Evolutionary conservation across 352 stramenopile species (phyloP).

Genomic region (Phytophthora pisi): DNA sequence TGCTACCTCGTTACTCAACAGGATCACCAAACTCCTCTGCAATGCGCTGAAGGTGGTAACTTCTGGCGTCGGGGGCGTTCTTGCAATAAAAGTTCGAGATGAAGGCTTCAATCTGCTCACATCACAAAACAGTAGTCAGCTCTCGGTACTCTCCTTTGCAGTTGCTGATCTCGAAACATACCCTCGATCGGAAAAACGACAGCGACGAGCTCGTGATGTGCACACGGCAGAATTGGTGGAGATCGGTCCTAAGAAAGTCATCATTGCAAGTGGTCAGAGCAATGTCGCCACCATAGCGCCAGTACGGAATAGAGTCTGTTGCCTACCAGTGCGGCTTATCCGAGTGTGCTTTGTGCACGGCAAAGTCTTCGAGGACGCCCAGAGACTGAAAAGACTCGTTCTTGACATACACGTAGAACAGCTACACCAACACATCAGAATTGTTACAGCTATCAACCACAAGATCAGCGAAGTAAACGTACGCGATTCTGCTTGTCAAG

Average conservation of each 20-base stretch:
- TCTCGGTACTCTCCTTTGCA: not conserved
- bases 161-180: constrained; percentile 16
- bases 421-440: constrained; percentile 28
- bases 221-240: constrained; percentile 71
- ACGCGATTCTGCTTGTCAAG: constrained; percentile 77
- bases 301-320: not conserved
- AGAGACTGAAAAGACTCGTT: constrained; percentile 77
- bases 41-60: constrained; percentile 66
- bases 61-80: constrained; percentile 58
- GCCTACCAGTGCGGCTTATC: constrained; percentile 54
- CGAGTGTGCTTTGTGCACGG: constrained; percentile 51
- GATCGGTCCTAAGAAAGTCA: constrained; percentile 51
- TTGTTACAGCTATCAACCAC: not conserved
- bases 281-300: not conserved
- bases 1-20: constrained; percentile 19
- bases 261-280: not conserved
- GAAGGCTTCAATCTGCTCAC: constrained; percentile 68
- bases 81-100: constrained; percentile 74
- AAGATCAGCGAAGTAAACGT: constrained; percentile 20
- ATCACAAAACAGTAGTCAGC: constrained; percentile 2
- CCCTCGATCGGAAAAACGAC: constrained; percentile 78
- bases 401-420: constrained; percentile 82
- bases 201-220: constrained; percentile 77
- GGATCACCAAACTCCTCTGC: constrained; percentile 58
- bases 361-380: constrained; percentile 76